These are phyloP conservation scores for Epichloe typhina DNA, from an alignment of 2,329 filamentous ascomycete species.

Conservation along the genomic window DNA sequence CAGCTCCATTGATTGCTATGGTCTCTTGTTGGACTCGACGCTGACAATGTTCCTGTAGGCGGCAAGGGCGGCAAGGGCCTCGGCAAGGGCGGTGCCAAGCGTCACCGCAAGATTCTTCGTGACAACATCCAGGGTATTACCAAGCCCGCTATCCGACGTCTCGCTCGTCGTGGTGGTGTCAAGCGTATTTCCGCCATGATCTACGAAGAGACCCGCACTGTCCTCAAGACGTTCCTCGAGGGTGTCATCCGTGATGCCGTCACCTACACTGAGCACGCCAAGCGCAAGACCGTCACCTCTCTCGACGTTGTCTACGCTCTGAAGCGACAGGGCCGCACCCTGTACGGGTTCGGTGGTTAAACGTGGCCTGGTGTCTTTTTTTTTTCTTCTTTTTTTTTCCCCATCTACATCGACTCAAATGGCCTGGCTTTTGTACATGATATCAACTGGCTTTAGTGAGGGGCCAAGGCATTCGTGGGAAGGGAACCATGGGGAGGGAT, in stretches of 20 bases:
- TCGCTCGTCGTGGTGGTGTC: conserved; percentile 97
- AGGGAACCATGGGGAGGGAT: neutral
- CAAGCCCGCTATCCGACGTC: conserved; percentile 96
- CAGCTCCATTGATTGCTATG: no score
- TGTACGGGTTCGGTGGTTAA: conserved; percentile 87
- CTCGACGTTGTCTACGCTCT: conserved; percentile 55
- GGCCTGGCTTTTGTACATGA: conserved; percentile 4
- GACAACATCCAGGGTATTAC: conserved; percentile 99
- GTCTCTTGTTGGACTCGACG: conserved; percentile 8
- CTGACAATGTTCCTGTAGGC: conserved; percentile 45
- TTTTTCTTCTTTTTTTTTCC: neutral
- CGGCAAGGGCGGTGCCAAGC: conserved; percentile 97
- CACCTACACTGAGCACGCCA: conserved; percentile 70
- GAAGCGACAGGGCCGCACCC: conserved; percentile 60
- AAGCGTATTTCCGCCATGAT: conserved; percentile 98
- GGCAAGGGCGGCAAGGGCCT: conserved; percentile 96
- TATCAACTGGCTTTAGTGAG: neutral
- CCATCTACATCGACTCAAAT: neutral
- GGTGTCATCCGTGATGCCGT: conserved; percentile 64
- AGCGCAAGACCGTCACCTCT: conserved; percentile 67
- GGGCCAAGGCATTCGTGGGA: neutral
- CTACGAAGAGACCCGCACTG: conserved; percentile 67
- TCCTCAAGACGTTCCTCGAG: conserved; percentile 68
- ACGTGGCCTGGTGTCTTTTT: neutral
- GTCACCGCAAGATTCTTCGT: conserved; percentile 97